phyloP scores from a whole-genome alignment of 768 basidiomycete species.

The Asterophora parasitica region DNA sequence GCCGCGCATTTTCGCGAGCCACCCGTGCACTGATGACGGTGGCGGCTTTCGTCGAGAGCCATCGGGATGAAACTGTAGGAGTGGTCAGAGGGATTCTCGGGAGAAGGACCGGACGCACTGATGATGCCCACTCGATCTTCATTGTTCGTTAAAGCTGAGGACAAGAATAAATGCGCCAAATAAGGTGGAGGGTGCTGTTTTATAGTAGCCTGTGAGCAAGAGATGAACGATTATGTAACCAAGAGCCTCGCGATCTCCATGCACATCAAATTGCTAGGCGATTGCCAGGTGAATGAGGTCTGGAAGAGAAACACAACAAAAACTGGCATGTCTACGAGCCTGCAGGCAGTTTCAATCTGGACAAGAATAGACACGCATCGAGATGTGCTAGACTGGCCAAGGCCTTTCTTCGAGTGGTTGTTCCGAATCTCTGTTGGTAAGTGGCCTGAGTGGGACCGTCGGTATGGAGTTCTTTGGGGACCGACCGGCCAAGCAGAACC shows the following conservation, averaged over 20 bases:
- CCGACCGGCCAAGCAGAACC: background rate
- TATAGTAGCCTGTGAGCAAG: conserved; percentile 8
- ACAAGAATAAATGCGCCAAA: background rate
- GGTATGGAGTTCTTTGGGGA: background rate
- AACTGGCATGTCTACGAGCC: background rate
- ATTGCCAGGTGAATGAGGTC: background rate
- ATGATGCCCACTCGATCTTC: conserved; percentile 52
- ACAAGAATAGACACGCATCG: background rate
- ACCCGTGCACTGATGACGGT: conserved; percentile 64
- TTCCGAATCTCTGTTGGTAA: background rate
- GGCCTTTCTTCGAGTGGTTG: too few species aligned
- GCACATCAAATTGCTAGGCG: conserved; percentile 10
- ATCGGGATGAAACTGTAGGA: conserved; percentile 36
- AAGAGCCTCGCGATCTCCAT: conserved; percentile 8
- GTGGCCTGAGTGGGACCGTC: background rate
- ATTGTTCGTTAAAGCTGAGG: conserved; percentile 16
- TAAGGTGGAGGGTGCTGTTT: conserved; percentile 4
- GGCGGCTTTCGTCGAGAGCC: conserved; percentile 43
- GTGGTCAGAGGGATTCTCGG: background rate
- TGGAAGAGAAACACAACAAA: background rate
- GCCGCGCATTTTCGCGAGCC: conserved; percentile 76
- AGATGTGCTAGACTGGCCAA: background rate
- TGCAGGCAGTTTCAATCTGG: background rate
- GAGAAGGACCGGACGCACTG: conserved; percentile 23
- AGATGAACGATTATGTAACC: conserved; percentile 15